These are phyloP conservation scores for Eutrema japonicum DNA, from an alignment of 345 rosid species.

Conservation along the genomic window DNA sequence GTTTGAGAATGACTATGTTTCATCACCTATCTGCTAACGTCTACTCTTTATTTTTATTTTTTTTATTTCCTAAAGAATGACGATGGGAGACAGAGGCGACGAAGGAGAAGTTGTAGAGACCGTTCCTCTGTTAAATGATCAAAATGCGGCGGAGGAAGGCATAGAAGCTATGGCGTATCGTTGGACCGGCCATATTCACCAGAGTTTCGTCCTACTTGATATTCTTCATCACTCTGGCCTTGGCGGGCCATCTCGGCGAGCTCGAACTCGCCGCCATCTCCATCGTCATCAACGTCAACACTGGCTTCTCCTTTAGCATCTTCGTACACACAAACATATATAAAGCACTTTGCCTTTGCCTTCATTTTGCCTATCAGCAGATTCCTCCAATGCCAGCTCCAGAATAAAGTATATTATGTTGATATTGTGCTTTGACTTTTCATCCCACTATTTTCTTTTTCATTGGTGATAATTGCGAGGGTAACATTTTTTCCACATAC, in stretches of 20 bases:
- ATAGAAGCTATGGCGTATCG: conserved; percentile 53
- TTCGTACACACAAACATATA: conserved; percentile 46
- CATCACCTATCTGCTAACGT: too few relatives aligned
- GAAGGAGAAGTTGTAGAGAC: neutral
- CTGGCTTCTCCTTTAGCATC: conserved; percentile 62
- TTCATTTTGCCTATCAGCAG: too few relatives aligned
- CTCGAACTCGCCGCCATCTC: neutral
- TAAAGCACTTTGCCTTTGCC: conserved; percentile 54
- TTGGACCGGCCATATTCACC: conserved; percentile 57
- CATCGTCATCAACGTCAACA: neutral
- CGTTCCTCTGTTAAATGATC: neutral
- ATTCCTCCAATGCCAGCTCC: too few relatives aligned
- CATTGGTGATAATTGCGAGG: too few relatives aligned
- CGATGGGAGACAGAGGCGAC: neutral
- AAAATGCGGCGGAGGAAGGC: neutral
- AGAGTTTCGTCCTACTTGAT: conserved; percentile 48
- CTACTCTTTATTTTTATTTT: neutral
- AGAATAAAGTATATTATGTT: too few relatives aligned
- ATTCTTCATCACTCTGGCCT: conserved; percentile 34
- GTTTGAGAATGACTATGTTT: too few relatives aligned
- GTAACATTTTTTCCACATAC: too few relatives aligned
- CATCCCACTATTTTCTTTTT: too few relatives aligned
- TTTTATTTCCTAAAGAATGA: neutral
- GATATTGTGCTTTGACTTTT: too few relatives aligned
- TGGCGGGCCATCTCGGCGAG: conserved; percentile 15